These are phyloP conservation scores for Solanum sparsipilum DNA, from an alignment of 257 asterid species.

Conservation along the genomic window DNA sequence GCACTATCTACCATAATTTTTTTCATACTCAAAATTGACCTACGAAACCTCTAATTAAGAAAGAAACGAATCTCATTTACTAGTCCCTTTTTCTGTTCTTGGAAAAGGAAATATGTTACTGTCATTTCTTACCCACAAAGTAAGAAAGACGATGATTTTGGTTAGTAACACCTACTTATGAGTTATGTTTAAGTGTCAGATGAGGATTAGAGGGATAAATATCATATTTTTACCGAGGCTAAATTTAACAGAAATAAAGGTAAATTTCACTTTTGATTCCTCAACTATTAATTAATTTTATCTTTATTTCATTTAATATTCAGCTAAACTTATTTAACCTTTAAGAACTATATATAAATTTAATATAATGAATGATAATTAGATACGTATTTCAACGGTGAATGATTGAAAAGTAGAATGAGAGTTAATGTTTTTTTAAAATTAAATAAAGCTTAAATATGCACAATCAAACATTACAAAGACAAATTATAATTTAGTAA, in stretches of 20 bases:
- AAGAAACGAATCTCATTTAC: accelerated
- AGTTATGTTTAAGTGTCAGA: too few species aligned
- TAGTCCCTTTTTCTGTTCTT: not conserved
- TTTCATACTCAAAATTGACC: too few species aligned
- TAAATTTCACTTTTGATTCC: too few species aligned
- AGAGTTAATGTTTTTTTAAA: not conserved
- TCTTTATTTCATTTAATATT: not conserved
- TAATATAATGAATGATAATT: too few species aligned
- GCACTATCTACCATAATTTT: accelerated
- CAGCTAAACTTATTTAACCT: not conserved
- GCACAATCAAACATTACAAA: not conserved
- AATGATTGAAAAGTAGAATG: not conserved
- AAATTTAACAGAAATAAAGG: too few species aligned
- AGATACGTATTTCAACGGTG: not conserved
- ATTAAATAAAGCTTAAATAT: not conserved
- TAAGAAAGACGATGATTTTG: not conserved
- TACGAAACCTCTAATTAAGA: too few species aligned
- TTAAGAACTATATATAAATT: too few species aligned
- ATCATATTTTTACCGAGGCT: too few species aligned
- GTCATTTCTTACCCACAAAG: not conserved
- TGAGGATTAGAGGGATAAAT: too few species aligned
- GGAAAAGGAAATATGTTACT: not conserved
- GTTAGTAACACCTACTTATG: too few species aligned
- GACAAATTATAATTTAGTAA: not conserved
- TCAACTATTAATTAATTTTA: too few species aligned